These are phyloP conservation scores for Leccinum truebloodii DNA, from an alignment of 768 basidiomycete species.

Conservation along the genomic window DNA sequence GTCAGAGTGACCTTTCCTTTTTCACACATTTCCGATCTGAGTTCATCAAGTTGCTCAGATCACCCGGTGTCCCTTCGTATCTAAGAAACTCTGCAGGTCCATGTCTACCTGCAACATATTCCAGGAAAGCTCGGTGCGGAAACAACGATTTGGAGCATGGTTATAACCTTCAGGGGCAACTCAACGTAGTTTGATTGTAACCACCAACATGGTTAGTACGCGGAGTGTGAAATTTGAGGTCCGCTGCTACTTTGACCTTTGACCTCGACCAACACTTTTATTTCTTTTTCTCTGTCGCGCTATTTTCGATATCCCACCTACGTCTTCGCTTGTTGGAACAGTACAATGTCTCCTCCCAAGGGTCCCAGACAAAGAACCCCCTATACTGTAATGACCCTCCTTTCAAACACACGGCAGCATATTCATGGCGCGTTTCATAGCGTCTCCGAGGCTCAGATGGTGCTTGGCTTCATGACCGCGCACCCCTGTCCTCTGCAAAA, in stretches of 20 bases:
- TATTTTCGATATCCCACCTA: background rate
- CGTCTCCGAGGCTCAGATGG: constrained; percentile 62
- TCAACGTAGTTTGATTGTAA: no score
- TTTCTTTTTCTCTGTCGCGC: background rate
- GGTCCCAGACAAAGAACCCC: constrained; percentile 42
- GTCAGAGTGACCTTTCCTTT: background rate
- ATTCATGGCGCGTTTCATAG: constrained; percentile 36
- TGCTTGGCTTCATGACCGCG: constrained; percentile 78
- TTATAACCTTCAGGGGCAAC: no score
- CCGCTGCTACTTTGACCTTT: constrained; percentile 4
- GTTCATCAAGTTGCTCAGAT: no score
- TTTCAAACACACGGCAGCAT: background rate
- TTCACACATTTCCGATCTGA: background rate
- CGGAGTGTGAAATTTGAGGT: constrained; percentile 23
- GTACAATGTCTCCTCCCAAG: constrained; percentile 27
- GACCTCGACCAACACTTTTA: background rate
- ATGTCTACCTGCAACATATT: background rate
- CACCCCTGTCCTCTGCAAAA: constrained; percentile 42
- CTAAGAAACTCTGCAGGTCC: background rate
- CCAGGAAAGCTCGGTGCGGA: background rate
- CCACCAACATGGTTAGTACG: background rate
- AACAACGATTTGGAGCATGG: no score
- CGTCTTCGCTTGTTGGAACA: background rate
- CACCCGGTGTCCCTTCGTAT: no score
- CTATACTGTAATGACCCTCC: constrained; percentile 36